Percentiles rank a stretch among this genome's conserved stretches.
These are phyloP conservation scores for Solanum ahanhuiri DNA, from an alignment of 257 asterid species.

Conservation along the genomic window DNA sequence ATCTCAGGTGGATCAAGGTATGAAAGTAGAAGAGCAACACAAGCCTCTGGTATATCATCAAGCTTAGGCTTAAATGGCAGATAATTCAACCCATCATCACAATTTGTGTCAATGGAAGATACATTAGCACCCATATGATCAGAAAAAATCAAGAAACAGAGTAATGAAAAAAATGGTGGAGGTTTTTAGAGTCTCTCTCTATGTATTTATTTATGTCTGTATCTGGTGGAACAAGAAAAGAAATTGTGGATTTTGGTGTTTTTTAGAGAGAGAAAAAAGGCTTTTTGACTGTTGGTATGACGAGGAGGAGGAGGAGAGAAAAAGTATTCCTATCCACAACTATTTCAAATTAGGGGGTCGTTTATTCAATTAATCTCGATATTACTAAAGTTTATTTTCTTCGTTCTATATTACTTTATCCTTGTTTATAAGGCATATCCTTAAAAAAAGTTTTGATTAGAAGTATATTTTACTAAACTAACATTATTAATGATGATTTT, in stretches of 20 bases:
- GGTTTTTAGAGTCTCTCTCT: neutral
- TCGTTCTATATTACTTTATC: too few relatives aligned
- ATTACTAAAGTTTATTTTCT: too few relatives aligned
- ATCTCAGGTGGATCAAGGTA: conserved; percentile 74
- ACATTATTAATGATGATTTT: too few relatives aligned
- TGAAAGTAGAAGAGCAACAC: conserved; percentile 56
- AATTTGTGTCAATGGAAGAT: conserved; percentile 15
- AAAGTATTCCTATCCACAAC: neutral
- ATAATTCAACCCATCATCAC: conserved; percentile 9
- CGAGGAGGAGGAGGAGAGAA: neutral
- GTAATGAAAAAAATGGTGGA: neutral
- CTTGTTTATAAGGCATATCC: too few relatives aligned
- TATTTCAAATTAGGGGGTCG: neutral
- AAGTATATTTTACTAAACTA: neutral
- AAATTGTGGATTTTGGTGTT: neutral
- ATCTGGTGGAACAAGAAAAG: neutral
- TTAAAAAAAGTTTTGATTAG: too few relatives aligned
- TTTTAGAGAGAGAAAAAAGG: neutral
- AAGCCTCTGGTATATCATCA: conserved; percentile 77
- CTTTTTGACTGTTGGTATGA: neutral
- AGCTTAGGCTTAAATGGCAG: conserved; percentile 23
- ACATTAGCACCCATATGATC: conserved; percentile 50
- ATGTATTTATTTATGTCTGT: neutral
- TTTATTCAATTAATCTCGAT: too few relatives aligned
- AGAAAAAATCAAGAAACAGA: neutral